These are phyloP conservation scores for Endotrypanum monterogeii DNA, from an alignment of 208 protist genomes.

Conservation along the genomic window DNA sequence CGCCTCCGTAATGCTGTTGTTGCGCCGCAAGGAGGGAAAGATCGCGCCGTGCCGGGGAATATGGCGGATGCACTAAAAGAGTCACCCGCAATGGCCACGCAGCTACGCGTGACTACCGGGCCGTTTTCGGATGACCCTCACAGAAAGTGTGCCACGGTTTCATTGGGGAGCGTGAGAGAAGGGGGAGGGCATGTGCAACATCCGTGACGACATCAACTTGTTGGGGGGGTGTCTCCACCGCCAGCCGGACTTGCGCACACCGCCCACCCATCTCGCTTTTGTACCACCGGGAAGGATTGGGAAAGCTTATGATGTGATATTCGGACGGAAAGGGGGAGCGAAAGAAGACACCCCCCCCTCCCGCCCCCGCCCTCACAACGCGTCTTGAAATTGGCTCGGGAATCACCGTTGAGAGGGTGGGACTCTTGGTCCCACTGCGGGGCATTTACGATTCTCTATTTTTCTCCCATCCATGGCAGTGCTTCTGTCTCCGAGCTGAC, in stretches of 20 bases:
- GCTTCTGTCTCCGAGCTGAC: not conserved
- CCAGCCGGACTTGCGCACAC: not conserved
- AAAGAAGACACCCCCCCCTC: not conserved
- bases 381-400: too few relatives aligned
- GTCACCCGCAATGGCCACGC: not conserved
- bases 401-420: too few relatives aligned
- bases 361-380: not conserved
- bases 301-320: not conserved
- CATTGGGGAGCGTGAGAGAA: not conserved
- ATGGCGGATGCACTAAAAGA: not conserved
- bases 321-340: not conserved
- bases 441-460: not conserved
- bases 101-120: not conserved
- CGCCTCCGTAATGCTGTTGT: conserved; percentile 15
- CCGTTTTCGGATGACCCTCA: not conserved
- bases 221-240: too few relatives aligned
- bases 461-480: not conserved
- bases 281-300: not conserved
- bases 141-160: not conserved
- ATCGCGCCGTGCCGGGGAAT: not conserved
- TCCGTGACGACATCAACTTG: not conserved
- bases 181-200: not conserved
- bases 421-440: too few relatives aligned
- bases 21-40: conserved; percentile 2
- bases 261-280: not conserved